These are phyloP conservation scores for Tuber umbilicatum DNA, from an alignment of 495 filamentous ascomycete genomes.

Conservation along the genomic window DNA sequence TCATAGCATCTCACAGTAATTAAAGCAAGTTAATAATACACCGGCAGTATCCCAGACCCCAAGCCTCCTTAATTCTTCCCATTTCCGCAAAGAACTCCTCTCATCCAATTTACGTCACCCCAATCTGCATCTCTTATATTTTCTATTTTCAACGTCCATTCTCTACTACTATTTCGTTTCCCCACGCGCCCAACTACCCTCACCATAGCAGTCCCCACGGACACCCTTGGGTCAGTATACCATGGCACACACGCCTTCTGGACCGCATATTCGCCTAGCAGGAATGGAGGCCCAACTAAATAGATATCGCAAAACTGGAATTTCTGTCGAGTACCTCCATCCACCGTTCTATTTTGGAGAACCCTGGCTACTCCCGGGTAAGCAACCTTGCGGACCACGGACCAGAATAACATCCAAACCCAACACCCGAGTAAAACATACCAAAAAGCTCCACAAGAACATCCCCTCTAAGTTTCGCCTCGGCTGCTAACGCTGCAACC, in stretches of 20 bases:
- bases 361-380: constrained; percentile 47
- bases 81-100: constrained; percentile 41
- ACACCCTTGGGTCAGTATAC: constrained; percentile 47
- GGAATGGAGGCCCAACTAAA: constrained; percentile 51
- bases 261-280: constrained; percentile 48
- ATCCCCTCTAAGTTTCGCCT: constrained; percentile 42
- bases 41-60: neutral
- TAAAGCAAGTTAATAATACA: neutral
- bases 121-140: constrained; percentile 51
- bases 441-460: constrained; percentile 52
- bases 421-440: neutral
- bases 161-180: constrained; percentile 42
- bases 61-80: neutral
- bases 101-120: constrained; percentile 49
- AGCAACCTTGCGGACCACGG: neutral
- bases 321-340: constrained; percentile 47
- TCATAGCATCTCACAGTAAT: neutral
- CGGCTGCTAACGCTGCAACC: constrained; percentile 44
- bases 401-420: neutral
- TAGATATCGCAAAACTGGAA: constrained; percentile 57
- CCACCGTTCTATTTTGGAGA: constrained; percentile 48
- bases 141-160: constrained; percentile 49
- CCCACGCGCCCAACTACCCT: constrained; percentile 52
- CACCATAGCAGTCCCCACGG: constrained; percentile 47
- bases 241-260: constrained; percentile 48